Base-by-base conservation (phyloP, 2,329 filamentous ascomycete species). In the Claviceps capensis region DNA sequence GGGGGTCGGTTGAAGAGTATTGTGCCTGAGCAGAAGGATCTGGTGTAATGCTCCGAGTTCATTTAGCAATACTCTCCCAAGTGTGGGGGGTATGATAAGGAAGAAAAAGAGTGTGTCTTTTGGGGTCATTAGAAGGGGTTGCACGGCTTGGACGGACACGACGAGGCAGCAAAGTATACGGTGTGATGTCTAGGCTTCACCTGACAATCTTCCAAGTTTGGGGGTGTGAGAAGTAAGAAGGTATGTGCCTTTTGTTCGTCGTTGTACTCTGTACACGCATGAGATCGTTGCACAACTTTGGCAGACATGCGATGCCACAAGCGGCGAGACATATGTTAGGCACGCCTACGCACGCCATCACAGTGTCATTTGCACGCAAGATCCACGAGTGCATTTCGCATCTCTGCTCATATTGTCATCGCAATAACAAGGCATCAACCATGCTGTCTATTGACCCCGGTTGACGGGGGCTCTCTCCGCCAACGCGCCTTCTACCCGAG, bases 1-100 rank as follows among this genome's bases (percentile, higher is more conserved):
- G 74, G 74, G 48, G 82, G 82, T 0, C 77, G 72, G 57, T 63
- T 90, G 60, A 79, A 77, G 63, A 86, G 76, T 55, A 77, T 83
- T 19, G 85, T 91, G n/a, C 76, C 79, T 1, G 87, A 91, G 68
- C 86, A 91, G 67, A 68, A 60, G 56, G 54, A 61, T 4, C 53
- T 70, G 52, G 57, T 54, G 44, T 61, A 16, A 45, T 8, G 19
- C 3, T 36, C n/a, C 16, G 37, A 6, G n/a, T 30, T 17, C 23
- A 11, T 4, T 34, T 34, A 34, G 30, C 4, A 34, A 34, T 11
- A 4, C 9, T 34, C 4, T 4, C 30, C 30, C 30, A 9, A 11
- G 30, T 11, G 9, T 34, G 30, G 30, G 30, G 30, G 9, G 30
- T 11, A 34, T 11, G 9, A 34, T 4, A 34, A 34, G 30, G 30